Base-by-base conservation (phyloP, 1,284 basidiomycete species). In the Neonothopanus nambi region DNA sequence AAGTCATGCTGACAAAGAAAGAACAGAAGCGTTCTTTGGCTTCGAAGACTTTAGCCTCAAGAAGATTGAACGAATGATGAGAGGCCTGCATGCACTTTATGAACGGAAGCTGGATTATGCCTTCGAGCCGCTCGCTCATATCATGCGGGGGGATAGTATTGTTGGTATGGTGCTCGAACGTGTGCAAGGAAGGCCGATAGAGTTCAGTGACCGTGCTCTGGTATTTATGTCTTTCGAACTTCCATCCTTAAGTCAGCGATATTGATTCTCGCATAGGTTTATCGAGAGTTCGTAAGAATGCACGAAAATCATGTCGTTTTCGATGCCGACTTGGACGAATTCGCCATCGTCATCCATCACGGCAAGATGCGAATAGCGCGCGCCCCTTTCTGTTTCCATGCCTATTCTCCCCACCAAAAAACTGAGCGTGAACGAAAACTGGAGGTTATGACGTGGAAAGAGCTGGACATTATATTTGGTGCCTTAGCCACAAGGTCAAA, bases 101-200 rank as follows among this genome's bases (percentile, higher is more conserved):
- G 72, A 70, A 8, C 61, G 12, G 4, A 39, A 28, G 8, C 12
- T 70, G 51, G 70, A 73, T 55, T 64, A 80, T 39, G 74, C 72
- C 6, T 78, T 71, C 47, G 69, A 73, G 30, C 63, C 77, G 36
- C 57, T 78, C 26, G 79, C 72, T 6, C 78, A 80, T 54, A 61
- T 81, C n/a, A 60, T 75, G 23, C 66, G 71, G 40, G 54, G 59
- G 17, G 68, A 69, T 2, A 57, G 61, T 9, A 58, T 81, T 6
- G 63, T 77, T 26, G 79, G 80, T 2, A 54, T 81, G 28, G 72
- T 81, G 50, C 69, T 67, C 33, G 79, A 80, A 56, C 62, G 73
- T 13, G 62, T 67, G 5, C 53, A 68, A 46, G 80, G 79, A 50
- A 67, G 80, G 46, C 52, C 64, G 23, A 54, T 72, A 5, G 59